Conservation (phyloP, 1,284 basidiomycete species). For the Ustilago trichophora region DNA sequence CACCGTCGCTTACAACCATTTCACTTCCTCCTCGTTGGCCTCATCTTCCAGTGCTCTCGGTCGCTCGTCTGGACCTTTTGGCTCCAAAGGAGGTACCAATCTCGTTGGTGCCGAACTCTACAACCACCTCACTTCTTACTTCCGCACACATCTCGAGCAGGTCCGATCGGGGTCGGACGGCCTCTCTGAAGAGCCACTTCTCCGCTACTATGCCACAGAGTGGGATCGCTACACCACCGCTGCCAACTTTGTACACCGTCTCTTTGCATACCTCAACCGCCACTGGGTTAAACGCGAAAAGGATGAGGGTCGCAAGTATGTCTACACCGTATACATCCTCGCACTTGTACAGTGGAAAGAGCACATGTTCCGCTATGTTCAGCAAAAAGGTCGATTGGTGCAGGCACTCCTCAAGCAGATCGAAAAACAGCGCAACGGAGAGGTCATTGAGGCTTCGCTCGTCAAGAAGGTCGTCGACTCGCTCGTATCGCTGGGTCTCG, state of each 20-base stretch:
- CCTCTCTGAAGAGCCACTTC: conserved; percentile 83
- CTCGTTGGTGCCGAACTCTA: conserved; percentile 95
- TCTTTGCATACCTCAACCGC: conserved; percentile 96
- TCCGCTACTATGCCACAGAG: conserved; percentile 89
- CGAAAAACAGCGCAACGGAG: conserved; percentile 91
- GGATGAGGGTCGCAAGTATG: conserved; percentile 94
- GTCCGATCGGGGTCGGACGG: conserved; percentile 76
- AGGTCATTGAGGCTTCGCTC: conserved; percentile 88
- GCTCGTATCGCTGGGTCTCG: conserved; percentile 91
- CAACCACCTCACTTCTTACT: conserved; percentile 85
- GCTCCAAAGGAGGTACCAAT: conserved; percentile 75
- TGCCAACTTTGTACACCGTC: conserved; percentile 81
- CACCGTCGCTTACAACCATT: conserved; percentile 91
- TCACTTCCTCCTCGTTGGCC: conserved; percentile 85
- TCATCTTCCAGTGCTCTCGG: conserved; percentile 36
- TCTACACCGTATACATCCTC: conserved; percentile 95
- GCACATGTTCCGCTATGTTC: conserved; percentile 88
- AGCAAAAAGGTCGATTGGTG: conserved; percentile 80
- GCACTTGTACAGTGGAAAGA: conserved; percentile 94
- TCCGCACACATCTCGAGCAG: conserved; percentile 71
- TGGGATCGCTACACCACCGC: conserved; percentile 98
- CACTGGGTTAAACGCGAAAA: conserved; percentile 99
- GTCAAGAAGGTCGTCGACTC: conserved; percentile 97
- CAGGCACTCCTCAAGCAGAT: conserved; percentile 87
- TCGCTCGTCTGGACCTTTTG: conserved; percentile 32